Base-by-base conservation (phyloP, 768 basidiomycete species). In the Pisolithus orientalis region DNA sequence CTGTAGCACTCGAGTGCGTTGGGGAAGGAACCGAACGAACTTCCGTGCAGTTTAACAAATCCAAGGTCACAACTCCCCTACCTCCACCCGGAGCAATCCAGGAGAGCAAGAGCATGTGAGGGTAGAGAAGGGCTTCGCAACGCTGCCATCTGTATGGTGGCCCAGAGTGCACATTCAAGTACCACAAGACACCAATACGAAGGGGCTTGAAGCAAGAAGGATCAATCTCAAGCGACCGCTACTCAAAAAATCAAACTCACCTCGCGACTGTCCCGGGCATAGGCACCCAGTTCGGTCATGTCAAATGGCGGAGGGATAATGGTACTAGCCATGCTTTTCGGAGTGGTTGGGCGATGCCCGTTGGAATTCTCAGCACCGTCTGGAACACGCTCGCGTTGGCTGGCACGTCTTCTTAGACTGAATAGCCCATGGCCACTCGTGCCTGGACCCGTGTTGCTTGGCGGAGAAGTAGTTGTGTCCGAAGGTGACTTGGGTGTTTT, bases 51-150 rank as follows among this genome's bases (percentile, higher is more conserved):
- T 92, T 92, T 44, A 93, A 68, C 2, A 96, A 67, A 66, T 95
- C 94, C 14, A 95, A 70, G 0, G 89, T 90, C 3, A 94, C 90
- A 40, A 92, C 83, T 0, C 91, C 91, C 9, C 89, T 76, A 2
- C 90, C 86, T 1, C 90, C 91, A 13, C 84, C 85, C 1, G 87
- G 80, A 5, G 89, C 85, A 51, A 90, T 76, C 94, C 94, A 96
- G 9, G 88, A 90, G 3, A 96, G 75, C 2, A 94, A 71, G 2
- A 96, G 75, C 71, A 88, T 84, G 56, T 89, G 81, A n/a, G 82
- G 90, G 62, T 88, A 94, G 1, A 89, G 74, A 44, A 90, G 74
- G 0, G 85, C 91, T 63, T 89, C 88, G 61, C 82, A 93, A 56
- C 90, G 78, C 70, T 84, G 81, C 89, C 87, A 91, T 53, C 76